A percentile compares a stretch with the other conserved stretches of the same genome.
These are phyloP conservation scores for Parasarocladium wereldwijsianum DNA, from an alignment of 2,329 filamentous ascomycete genomes.

Conservation along the genomic window DNA sequence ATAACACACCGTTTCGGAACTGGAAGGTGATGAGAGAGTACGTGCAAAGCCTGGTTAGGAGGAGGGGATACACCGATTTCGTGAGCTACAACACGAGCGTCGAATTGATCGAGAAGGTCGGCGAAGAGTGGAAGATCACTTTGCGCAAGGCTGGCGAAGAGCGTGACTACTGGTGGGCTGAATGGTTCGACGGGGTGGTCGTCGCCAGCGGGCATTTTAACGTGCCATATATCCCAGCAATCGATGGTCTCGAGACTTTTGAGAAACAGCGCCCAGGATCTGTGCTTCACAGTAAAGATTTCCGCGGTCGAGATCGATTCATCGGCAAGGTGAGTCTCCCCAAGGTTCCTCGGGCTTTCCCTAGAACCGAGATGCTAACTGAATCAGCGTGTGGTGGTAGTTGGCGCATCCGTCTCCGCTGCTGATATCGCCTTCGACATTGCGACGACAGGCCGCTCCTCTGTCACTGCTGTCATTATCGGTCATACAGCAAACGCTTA, in stretches of 20 bases:
- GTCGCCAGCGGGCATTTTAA: constrained; percentile 46
- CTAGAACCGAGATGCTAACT: neutral
- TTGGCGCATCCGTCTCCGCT: constrained; percentile 50
- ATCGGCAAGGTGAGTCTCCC: constrained; percentile 24
- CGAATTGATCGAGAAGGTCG: constrained; percentile 37
- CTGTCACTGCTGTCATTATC: constrained; percentile 35
- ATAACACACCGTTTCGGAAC: constrained; percentile 45
- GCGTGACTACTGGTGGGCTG: constrained; percentile 46
- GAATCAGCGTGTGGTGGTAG: constrained; percentile 38
- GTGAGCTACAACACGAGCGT: constrained; percentile 45
- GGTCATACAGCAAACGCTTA: constrained; percentile 34
- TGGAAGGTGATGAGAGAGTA: constrained; percentile 42
- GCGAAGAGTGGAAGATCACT: constrained; percentile 35
- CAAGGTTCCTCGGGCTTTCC: neutral
- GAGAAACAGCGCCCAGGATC: constrained; percentile 30
- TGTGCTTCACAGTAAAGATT: constrained; percentile 41
- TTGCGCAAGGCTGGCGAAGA: constrained; percentile 22
- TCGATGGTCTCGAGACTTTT: constrained; percentile 32
- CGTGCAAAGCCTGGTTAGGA: constrained; percentile 33
- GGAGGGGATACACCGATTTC: constrained; percentile 36
- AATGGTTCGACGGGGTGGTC: constrained; percentile 46
- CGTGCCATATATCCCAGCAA: constrained; percentile 38
- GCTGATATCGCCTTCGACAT: constrained; percentile 46
- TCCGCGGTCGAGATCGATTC: constrained; percentile 29
- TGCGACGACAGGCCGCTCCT: constrained; percentile 25